Percentiles rank a stretch among this genome's conserved stretches.
These are phyloP conservation scores for Hysterangium stoloniferum DNA, from an alignment of 768 basidiomycete genomes.

Conservation along the genomic window DNA sequence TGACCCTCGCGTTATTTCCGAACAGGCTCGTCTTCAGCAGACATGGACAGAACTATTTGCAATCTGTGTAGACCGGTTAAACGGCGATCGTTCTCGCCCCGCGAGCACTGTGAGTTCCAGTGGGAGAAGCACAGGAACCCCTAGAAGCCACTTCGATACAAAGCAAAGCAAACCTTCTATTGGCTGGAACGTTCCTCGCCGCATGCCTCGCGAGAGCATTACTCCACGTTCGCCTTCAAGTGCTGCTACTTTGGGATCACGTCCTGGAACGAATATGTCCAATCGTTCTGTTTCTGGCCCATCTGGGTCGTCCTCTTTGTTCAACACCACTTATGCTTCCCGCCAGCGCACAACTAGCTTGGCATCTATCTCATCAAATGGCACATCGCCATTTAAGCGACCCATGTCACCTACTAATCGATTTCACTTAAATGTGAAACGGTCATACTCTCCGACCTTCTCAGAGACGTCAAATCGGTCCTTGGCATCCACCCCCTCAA, in stretches of 20 bases:
- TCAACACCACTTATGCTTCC: constrained; percentile 71
- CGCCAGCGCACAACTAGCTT: constrained; percentile 73
- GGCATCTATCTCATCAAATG: constrained; percentile 35
- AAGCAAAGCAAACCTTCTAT: constrained; percentile 13
- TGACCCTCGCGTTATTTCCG: constrained; percentile 53
- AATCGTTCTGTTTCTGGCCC: constrained; percentile 73
- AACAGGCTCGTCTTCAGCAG: constrained; percentile 62
- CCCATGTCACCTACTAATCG: constrained; percentile 25
- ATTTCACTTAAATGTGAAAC: constrained; percentile 28
- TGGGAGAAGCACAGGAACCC: constrained; percentile 47
- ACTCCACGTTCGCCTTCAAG: constrained; percentile 46
- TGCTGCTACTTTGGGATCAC: constrained; percentile 6
- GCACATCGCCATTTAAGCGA: constrained; percentile 26
- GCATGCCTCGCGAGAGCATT: constrained; percentile 12
- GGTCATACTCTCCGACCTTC: constrained; percentile 50
- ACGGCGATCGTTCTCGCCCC: constrained; percentile 56
- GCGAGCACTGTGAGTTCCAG: constrained; percentile 55
- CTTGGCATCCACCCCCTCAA: constrained; percentile 35
- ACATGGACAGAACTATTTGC: constrained; percentile 77
- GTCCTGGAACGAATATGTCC: constrained; percentile 38
- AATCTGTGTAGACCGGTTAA: constrained; percentile 66
- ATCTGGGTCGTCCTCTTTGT: constrained; percentile 35
- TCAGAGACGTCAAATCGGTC: constrained; percentile 52
- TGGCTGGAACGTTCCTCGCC: neutral
- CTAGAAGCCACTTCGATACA: constrained; percentile 13